phyloP scores from a whole-genome alignment of 164 flowering plant species.

The Nymphaea thermarum region DNA sequence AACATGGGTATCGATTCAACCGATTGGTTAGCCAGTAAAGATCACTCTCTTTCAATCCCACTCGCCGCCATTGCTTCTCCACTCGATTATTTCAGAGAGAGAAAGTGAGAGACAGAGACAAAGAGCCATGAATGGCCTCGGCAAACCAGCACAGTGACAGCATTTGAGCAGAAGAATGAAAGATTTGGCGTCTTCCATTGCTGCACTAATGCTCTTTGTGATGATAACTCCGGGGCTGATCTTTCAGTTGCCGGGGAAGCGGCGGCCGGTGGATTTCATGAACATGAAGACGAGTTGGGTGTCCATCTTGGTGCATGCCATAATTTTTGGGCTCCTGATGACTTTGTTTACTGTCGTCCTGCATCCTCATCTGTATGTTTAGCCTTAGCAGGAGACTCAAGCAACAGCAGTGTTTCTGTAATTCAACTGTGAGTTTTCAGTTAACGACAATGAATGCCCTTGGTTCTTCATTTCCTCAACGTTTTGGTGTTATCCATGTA shows the following conservation, averaged over 20 bases:
- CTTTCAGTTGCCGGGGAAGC: slow-evolving; percentile 65
- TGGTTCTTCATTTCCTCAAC: too few relatives aligned
- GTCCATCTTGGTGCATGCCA: slow-evolving; percentile 49
- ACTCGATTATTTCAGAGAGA: not conserved
- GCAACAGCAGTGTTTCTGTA: too few relatives aligned
- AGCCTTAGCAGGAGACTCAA: not conserved
- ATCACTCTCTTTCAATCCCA: too few relatives aligned
- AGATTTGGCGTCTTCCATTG: slow-evolving; percentile 69
- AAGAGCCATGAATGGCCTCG: not conserved
- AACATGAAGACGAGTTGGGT: slow-evolving; percentile 60
- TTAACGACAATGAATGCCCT: too few relatives aligned
- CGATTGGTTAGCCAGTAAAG: too few relatives aligned
- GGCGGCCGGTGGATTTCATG: slow-evolving; percentile 47
- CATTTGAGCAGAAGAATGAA: slow-evolving; percentile 22
- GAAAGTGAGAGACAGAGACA: slow-evolving; percentile 1
- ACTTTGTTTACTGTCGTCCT: slow-evolving; percentile 55
- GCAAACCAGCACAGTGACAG: not conserved
- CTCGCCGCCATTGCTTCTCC: too few relatives aligned
- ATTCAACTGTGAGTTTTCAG: too few relatives aligned
- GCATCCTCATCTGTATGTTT: slow-evolving; percentile 48
- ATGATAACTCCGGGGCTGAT: slow-evolving; percentile 61
- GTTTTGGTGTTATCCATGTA: too few relatives aligned
- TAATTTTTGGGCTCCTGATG: slow-evolving; percentile 61
- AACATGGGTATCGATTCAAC: too few relatives aligned
- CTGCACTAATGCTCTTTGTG: slow-evolving; percentile 61